These are phyloP conservation scores for Handroanthus guayacan DNA, from an alignment of 257 asterid genomes.

Conservation along the genomic window DNA sequence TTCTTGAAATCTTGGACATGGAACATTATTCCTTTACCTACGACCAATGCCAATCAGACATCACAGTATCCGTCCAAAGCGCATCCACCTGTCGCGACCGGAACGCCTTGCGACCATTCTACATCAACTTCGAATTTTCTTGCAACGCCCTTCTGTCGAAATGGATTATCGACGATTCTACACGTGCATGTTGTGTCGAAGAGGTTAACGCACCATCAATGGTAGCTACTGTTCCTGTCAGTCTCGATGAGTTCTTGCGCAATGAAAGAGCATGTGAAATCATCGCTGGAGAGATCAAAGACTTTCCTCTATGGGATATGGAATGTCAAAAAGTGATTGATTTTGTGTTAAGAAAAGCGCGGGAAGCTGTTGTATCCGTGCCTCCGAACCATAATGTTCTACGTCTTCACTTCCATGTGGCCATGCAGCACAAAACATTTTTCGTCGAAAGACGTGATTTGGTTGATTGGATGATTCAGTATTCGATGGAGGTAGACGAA, in stretches of 20 bases:
- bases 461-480: not conserved
- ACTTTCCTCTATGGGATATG: not conserved
- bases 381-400: not conserved
- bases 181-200: not conserved
- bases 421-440: not conserved
- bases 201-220: not conserved
- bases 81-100: too few relatives aligned
- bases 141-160: not conserved
- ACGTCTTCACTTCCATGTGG: not conserved
- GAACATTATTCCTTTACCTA: too few relatives aligned
- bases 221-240: not conserved
- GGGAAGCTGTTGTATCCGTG: not conserved
- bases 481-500: not conserved
- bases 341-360: not conserved
- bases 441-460: not conserved
- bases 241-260: too few relatives aligned
- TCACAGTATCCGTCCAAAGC: too few relatives aligned
- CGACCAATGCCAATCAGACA: too few relatives aligned
- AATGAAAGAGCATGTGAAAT: not conserved
- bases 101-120: not conserved
- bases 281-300: not conserved
- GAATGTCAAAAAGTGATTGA: not conserved
- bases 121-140: not conserved
- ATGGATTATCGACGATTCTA: not conserved
- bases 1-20: too few relatives aligned